phyloP scores from a whole-genome alignment of 164 flowering plant species.

The Berberis thunbergii region DNA sequence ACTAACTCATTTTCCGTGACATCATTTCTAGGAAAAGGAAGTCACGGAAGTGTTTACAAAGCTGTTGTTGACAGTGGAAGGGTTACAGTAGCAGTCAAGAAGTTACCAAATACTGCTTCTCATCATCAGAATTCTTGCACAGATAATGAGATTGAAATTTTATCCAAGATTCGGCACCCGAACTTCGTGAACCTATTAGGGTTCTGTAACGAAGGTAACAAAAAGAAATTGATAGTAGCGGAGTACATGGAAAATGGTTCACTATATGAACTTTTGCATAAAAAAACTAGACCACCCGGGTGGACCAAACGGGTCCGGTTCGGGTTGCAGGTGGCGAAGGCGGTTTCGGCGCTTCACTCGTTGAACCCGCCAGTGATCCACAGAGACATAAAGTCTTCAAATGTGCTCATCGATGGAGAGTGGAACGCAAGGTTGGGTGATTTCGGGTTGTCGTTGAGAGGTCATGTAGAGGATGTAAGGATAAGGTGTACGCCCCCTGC shows the following conservation, averaged over 20 bases:
- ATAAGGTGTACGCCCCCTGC: conserved; percentile 67
- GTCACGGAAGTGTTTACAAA: conserved; percentile 75
- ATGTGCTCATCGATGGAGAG: conserved; percentile 52
- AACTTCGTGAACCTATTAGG: conserved; percentile 72
- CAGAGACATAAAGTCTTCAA: conserved; percentile 82
- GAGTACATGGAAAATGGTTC: conserved; percentile 86
- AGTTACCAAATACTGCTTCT: conserved; percentile 3
- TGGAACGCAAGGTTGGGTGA: conserved; percentile 65
- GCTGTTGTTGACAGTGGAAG: conserved; percentile 47
- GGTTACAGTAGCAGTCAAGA: conserved; percentile 62
- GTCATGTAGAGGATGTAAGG: conserved; percentile 57
- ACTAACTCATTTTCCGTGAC: conserved; percentile 55
- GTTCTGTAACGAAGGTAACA: conserved; percentile 22
- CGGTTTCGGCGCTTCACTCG: conserved; percentile 54
- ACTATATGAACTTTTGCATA: conserved; percentile 54
- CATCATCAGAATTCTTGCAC: background rate
- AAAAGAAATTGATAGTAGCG: conserved; percentile 44
- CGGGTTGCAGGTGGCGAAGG: conserved; percentile 54
- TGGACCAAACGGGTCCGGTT: conserved; percentile 51
- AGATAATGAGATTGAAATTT: conserved; percentile 69
- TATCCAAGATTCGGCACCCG: conserved; percentile 41
- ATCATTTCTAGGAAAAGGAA: conserved; percentile 75
- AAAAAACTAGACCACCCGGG: conserved; percentile 32
- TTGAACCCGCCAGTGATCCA: conserved; percentile 83
- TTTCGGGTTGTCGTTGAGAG: conserved; percentile 73